phyloP scores from a whole-genome alignment of 2,329 filamentous ascomycete genomes.

The Exophiala aquamarina region DNA sequence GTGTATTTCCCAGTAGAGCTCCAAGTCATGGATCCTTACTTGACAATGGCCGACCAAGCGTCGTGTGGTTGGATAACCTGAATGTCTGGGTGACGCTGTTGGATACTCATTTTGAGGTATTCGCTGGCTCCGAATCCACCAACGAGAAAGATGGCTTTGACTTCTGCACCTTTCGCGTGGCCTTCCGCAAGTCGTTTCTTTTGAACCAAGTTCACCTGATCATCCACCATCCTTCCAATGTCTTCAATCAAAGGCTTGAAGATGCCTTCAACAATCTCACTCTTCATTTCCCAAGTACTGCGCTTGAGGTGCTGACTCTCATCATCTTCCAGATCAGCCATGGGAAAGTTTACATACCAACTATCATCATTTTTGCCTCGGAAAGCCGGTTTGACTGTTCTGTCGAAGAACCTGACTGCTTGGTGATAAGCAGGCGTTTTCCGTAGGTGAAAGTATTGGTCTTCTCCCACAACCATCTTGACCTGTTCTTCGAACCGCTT shows the following conservation, averaged over 20 bases:
- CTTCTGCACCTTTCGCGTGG: too few relatives aligned
- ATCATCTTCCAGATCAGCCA: conserved; percentile 3
- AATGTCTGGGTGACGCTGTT: too few relatives aligned
- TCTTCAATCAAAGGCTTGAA: too few relatives aligned
- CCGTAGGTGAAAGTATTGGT: background rate
- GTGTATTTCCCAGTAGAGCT: conserved; percentile 2
- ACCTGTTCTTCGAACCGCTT: conserved; percentile 26
- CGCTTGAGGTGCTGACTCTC: too few relatives aligned
- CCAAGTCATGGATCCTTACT: background rate
- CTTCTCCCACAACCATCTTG: background rate
- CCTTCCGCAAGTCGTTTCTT: too few relatives aligned
- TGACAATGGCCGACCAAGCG: background rate
- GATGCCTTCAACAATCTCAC: too few relatives aligned
- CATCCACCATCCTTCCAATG: too few relatives aligned
- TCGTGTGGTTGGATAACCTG: too few relatives aligned
- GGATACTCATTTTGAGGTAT: background rate
- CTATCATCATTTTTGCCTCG: background rate
- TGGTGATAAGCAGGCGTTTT: background rate
- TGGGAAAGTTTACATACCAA: conserved; percentile 2
- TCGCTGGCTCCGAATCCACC: background rate
- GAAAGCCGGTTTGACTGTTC: background rate
- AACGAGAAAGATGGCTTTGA: too few relatives aligned
- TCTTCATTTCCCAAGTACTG: too few relatives aligned
- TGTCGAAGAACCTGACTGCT: background rate
- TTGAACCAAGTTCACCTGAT: too few relatives aligned